Evolutionary conservation across 768 basidiomycete genomes (phyloP), one percentile per base, ranked within the genome.

Genomic region (Kwoniella dendrophila): DNA sequence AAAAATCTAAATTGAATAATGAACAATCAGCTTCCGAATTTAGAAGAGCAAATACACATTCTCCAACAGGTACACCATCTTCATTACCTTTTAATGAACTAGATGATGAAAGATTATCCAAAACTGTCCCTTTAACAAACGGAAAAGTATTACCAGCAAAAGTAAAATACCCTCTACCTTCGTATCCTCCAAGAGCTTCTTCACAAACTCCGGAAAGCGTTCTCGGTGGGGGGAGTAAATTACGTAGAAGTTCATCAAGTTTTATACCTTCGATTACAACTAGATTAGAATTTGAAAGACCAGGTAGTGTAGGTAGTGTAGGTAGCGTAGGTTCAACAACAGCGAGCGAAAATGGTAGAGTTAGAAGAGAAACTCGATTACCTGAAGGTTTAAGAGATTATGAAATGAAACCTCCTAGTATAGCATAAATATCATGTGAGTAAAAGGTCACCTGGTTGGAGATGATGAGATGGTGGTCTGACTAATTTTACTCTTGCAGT

Each of bases 351-450:
- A 41, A 45, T 18, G 64, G 54, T 24, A 62, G 69, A 32, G 57
- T 26, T 20, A 60, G 62, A 43, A 59, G 69, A 45, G 69, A 71
- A 59, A 63, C 63, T 1, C 59, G 51, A 7, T 30, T 68, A 33
- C 69, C 69, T 16, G 63, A 59, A 41, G 57, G 66, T 18, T 49
- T 71, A 43, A 64, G 62, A 48, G 69, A 71, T 58, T 71, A 71
- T 45, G 69, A 70, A 26, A 64, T 62, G 22, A 62, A 56, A 24
- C 33, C 60, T 16, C 49, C 32, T 18, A 29, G 29, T 11, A 24
- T 20, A 11, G 29, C 36, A 22, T 32, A 18, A 47, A 45, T 47
- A 41, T 43, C 36, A 18, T 38, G 8, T 18, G 8, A 38, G 8
- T 38, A 18, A 8, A 8, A 8, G 36, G 18, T 8, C 36, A 38